A percentile compares a stretch with the other conserved stretches of the same genome.
Conservation (phyloP, 495 filamentous ascomycete genomes). For the Immersiella caudata region DNA sequence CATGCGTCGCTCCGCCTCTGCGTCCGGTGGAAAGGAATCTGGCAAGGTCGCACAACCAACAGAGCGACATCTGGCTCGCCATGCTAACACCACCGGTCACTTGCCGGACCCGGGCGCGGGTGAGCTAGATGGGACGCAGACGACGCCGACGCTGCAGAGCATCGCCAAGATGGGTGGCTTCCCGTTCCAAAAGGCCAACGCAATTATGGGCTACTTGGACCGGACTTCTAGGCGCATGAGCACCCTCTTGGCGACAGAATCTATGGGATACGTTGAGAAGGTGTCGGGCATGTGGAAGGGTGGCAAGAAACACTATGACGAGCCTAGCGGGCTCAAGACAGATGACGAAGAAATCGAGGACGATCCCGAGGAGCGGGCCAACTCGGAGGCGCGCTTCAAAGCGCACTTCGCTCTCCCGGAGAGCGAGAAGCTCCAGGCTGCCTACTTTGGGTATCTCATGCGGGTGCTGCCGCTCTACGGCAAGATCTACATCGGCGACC, state of each 20-base stretch:
- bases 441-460: conserved; percentile 86
- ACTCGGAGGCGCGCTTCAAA: conserved; percentile 76
- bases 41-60: conserved; percentile 16
- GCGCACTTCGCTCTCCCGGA: conserved; percentile 86
- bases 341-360: conserved; percentile 62
- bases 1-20: conserved; percentile 54
- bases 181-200: conserved; percentile 83
- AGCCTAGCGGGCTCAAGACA: conserved; percentile 67
- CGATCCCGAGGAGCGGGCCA: conserved; percentile 63
- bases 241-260: conserved; percentile 82
- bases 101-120: conserved; percentile 33
- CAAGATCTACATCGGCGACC: conserved; percentile 92
- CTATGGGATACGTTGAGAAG: conserved; percentile 96
- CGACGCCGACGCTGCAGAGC: conserved; percentile 67
- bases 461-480: conserved; percentile 91
- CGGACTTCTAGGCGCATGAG: conserved; percentile 77
- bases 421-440: conserved; percentile 83
- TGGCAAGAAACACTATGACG: conserved; percentile 83
- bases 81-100: conserved; percentile 43
- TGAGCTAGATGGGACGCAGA: conserved; percentile 37
- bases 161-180: conserved; percentile 74
- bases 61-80: conserved; percentile 18
- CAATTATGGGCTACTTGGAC: conserved; percentile 81
- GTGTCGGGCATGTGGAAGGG: conserved; percentile 98
- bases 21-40: conserved; percentile 30